Evolutionary conservation across 768 basidiomycete genomes (phyloP).

Genomic region (Megacollybia marginata): DNA sequence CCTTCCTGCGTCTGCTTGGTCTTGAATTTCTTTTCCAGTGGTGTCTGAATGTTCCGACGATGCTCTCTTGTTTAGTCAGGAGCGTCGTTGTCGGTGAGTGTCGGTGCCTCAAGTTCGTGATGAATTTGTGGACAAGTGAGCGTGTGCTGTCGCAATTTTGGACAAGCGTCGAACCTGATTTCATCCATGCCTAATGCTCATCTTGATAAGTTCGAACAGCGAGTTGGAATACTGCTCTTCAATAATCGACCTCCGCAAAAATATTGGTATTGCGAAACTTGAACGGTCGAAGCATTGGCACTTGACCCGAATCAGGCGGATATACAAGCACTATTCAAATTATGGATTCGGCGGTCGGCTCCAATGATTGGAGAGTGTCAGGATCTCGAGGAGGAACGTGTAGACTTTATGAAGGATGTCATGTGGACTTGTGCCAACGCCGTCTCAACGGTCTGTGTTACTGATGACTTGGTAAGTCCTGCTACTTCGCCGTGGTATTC

Average conservation of each 20-base stretch:
- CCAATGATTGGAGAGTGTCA: too few relatives aligned
- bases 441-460: conserved; percentile 91
- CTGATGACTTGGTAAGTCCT: conserved; percentile 81
- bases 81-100: conserved; percentile 54
- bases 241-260: conserved; percentile 88
- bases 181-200: conserved; percentile 79
- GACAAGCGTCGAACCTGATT: conserved; percentile 72
- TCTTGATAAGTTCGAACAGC: conserved; percentile 70
- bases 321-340: too few relatives aligned
- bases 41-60: conserved; percentile 64
- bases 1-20: too few relatives aligned
- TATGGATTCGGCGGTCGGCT: too few relatives aligned
- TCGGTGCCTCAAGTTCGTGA: conserved; percentile 64
- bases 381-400: conserved; percentile 89
- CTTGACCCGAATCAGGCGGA: too few relatives aligned
- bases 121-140: conserved; percentile 71
- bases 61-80: conserved; percentile 69
- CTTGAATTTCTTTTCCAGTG: conserved; percentile 87
- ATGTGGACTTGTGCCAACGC: conserved; percentile 96
- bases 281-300: too few relatives aligned
- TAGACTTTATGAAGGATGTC: conserved; percentile 91
- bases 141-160: conserved; percentile 67
- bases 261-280: too few relatives aligned
- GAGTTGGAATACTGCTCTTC: conserved; percentile 95
- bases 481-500: neutral